These are phyloP conservation scores for Aquanectria penicillioides DNA, from an alignment of 2,329 filamentous ascomycete genomes.

Conservation along the genomic window DNA sequence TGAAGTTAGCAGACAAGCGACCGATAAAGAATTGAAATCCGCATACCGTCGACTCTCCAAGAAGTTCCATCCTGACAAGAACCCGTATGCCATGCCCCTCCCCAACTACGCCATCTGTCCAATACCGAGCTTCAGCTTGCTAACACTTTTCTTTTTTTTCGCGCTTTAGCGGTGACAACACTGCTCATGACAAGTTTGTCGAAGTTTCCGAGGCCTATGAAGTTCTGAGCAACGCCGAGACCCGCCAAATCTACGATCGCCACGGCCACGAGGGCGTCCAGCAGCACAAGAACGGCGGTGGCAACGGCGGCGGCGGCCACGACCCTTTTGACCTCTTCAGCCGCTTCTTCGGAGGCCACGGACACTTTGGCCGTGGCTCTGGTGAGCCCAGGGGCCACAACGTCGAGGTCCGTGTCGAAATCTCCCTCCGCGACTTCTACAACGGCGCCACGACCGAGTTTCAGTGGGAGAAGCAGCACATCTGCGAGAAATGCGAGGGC, in stretches of 20 bases:
- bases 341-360: constrained; percentile 93
- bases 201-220: constrained; percentile 96
- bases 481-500: constrained; percentile 92
- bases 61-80: constrained; percentile 98
- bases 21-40: constrained; percentile 89
- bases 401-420: constrained; percentile 83
- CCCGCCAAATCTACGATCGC: constrained; percentile 90
- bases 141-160: too few relatives aligned
- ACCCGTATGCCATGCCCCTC: constrained; percentile 72
- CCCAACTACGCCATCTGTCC: background rate
- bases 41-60: constrained; percentile 93
- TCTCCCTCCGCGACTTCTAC: constrained; percentile 92
- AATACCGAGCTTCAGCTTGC: background rate
- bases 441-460: constrained; percentile 89
- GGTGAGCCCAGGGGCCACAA: constrained; percentile 86
- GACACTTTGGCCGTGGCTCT: constrained; percentile 79
- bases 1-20: constrained; percentile 80
- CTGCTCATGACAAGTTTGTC: constrained; percentile 90
- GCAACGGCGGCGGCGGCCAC: constrained; percentile 65
- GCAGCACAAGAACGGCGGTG: constrained; percentile 78
- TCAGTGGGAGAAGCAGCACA: constrained; percentile 90
- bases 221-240: constrained; percentile 80
- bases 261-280: constrained; percentile 92
- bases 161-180: constrained; percentile 77
- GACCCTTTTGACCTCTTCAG: constrained; percentile 98